phyloP scores from a whole-genome alignment of 2,329 filamentous ascomycete genomes.

The Arthrobotrys sinensis region DNA sequence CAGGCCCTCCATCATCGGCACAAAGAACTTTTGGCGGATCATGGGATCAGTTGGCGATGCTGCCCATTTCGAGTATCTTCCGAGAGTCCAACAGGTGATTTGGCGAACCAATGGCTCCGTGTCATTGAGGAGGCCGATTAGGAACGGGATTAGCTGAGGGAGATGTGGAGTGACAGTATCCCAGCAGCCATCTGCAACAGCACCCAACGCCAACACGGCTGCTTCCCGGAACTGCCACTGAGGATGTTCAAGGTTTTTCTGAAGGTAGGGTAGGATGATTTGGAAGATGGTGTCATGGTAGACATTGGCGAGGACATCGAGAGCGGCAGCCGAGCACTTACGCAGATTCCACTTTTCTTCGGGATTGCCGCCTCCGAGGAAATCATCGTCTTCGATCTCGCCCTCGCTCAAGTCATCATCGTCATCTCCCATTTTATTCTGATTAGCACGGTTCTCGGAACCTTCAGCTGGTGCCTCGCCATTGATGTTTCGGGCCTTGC shows the following conservation, averaged over 20 bases:
- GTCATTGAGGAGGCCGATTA: conserved; percentile 88
- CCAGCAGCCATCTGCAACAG: conserved; percentile 95
- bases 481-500: conserved; percentile 75
- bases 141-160: conserved; percentile 88
- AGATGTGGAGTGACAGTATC: conserved; percentile 90
- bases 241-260: conserved; percentile 85
- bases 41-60: conserved; percentile 78
- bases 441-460: conserved; percentile 72
- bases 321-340: conserved; percentile 95
- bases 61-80: conserved; percentile 93
- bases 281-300: conserved; percentile 91
- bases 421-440: conserved; percentile 71
- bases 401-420: conserved; percentile 85
- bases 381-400: conserved; percentile 85
- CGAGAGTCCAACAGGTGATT: conserved; percentile 98
- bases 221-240: conserved; percentile 96
- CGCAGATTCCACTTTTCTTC: conserved; percentile 95
- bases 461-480: conserved; percentile 71
- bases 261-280: conserved; percentile 91
- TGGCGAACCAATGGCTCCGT: conserved; percentile 90
- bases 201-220: conserved; percentile 91
- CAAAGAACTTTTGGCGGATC: conserved; percentile 84
- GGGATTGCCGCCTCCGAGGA: conserved; percentile 77
- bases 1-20: conserved; percentile 97
- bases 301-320: conserved; percentile 93